Evolutionary conservation across 345 rosid species (phyloP).

Genomic region (Melaleuca quinquenervia): DNA sequence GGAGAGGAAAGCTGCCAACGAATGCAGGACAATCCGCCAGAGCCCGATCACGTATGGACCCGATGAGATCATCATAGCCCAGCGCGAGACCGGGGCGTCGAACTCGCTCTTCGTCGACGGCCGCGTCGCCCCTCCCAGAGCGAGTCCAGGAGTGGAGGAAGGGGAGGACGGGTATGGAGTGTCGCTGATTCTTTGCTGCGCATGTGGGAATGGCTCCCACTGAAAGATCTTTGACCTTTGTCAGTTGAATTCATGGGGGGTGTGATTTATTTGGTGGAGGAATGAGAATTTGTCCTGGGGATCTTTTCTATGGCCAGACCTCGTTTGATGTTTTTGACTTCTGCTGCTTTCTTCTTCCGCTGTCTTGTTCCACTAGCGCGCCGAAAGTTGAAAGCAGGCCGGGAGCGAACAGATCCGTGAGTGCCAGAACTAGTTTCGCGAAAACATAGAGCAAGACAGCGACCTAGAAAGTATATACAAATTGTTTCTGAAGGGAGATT

Average conservation of each 20-base stretch:
- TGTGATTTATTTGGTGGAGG: background rate
- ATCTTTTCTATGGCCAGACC: background rate
- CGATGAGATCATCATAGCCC: slow-evolving; percentile 12
- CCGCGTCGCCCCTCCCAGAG: background rate
- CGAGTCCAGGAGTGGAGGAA: background rate
- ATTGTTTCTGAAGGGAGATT: too few relatives aligned
- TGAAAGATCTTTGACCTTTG: background rate
- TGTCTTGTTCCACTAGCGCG: background rate
- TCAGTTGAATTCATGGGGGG: background rate
- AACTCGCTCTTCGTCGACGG: slow-evolving; percentile 26
- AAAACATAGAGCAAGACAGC: too few relatives aligned
- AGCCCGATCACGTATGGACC: background rate
- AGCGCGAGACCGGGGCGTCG: background rate
- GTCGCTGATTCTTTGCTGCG: background rate
- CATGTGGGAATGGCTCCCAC: background rate
- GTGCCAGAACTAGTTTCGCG: background rate
- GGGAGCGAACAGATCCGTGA: background rate
- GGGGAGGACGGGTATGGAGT: background rate
- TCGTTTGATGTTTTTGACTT: background rate
- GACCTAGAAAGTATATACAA: too few relatives aligned
- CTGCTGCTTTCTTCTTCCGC: background rate
- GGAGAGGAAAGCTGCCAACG: slow-evolving; percentile 34
- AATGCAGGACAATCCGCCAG: slow-evolving; percentile 16
- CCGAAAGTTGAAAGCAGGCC: background rate
- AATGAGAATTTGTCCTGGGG: background rate